Base-by-base conservation (phyloP, 371 early-diverging fungal species). In the Saksenaea vasiformis region DNA sequence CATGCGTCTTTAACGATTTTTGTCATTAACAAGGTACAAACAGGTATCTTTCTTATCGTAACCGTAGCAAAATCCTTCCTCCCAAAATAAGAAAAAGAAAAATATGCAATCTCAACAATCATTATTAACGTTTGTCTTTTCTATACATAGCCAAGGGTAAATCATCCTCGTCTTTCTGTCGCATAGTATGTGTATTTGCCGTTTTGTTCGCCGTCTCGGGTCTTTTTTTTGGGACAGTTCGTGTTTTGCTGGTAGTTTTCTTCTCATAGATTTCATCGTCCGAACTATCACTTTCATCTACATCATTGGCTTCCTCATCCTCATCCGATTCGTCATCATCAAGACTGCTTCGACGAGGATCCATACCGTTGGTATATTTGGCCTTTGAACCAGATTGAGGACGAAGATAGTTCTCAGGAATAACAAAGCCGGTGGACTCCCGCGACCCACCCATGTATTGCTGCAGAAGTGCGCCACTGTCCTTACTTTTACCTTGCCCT, bases 341-440 rank as follows among this genome's bases (percentile, higher is more conserved):
- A 38, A 54, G 55, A 13, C 61, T 51, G 27, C 61, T 59, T 27
- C 56, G 54, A 14, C 56, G 43, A 31, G 41, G 56, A n/a, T 56
- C 44, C 54, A 22, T 36, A 13, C 44, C 41, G 36, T 62, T 9
- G 35, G 60, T 10, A 31, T 55, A 19, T 41, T 54, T 27, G 47
- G 34, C 9, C 38, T 67, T 17, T 44, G 31, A 19, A 15, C 27
- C 34, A 17, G 36, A n/a, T 24, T 63, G 51, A 19, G 70, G 70
- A 28, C 62, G 66, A 7, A 76, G 60, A 62, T 78, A 78, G 44
- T 78, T 78, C 5, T 78, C 77, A 59, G 78, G 81, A 9, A 81
- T 69, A 19, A 81, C 73, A 66, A 78, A 78, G 1, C 78, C 78
- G 35, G 78, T 78, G 2, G 78, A 76, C 39, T 65, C 58, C 31